Base-by-base conservation (phyloP, 192 early-diverging fungal genomes). In the Rhizophagus prolifer region DNA sequence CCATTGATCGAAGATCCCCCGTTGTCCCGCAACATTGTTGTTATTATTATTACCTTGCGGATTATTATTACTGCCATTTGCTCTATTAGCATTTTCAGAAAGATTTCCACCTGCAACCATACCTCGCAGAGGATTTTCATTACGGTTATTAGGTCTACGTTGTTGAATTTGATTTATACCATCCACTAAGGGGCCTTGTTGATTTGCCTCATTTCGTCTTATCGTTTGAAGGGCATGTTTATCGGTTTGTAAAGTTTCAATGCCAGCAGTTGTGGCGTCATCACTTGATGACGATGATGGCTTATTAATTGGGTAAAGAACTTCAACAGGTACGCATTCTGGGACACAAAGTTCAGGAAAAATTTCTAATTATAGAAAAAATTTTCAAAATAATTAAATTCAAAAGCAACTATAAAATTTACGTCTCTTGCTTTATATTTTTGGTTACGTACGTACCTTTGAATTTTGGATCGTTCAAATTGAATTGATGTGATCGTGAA, bases 331-430 rank as follows among this genome's bases (percentile, higher is more conserved):
- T 16, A 81, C 80, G 9, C 82, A 79, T 47, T 83, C 83, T 5
- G 86, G 70, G 12, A 88, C 88, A 74, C 94, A 93, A 64, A 97
- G 83, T 78, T 96, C 95, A 14, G 95, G 94, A 80, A 95, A 97
- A 21, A 94, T 80, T 9, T 92, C 94, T 92, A 76, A 58, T 23
- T 31, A 58, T 50, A 28, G 26, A 3, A 10, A 50, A 79, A 16
- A 64, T n/a, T 28, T 12, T 5, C 36, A 5, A 80, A n/a, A 9
- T 28, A 8, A 74, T 6, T 31, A 36, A 79, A 69, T 59, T 30
- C 9, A n/a, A 63, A 30, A 28, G 14, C 14, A 28, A 30, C 13
- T 14, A 63, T 26, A 4, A 3, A 63, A 63, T 62, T 26, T 38
- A 38, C 36, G 6, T 38, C 7, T 38, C 36, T 21, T 19, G 13